phyloP scores from a whole-genome alignment of 2,329 filamentous ascomycete genomes.

The Neopestalotiopsis sp. region DNA sequence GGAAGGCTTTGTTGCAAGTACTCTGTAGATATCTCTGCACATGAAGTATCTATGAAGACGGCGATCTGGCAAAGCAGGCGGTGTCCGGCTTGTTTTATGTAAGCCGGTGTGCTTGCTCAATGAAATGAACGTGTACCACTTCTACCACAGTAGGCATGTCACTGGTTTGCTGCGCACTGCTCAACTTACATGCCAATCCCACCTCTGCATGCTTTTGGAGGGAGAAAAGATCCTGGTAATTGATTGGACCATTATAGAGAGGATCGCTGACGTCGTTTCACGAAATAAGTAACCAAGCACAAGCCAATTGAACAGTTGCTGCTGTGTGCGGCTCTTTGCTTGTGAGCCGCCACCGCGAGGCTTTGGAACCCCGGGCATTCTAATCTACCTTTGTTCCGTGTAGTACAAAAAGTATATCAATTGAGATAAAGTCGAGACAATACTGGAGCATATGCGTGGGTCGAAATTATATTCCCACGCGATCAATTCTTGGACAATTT shows the following conservation, averaged over 20 bases:
- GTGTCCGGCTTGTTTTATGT: too few relatives aligned
- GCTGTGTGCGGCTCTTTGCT: not conserved
- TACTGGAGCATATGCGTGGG: not conserved
- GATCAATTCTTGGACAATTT: not conserved
- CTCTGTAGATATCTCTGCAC: not conserved
- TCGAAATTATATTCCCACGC: not conserved
- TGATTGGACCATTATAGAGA: not conserved
- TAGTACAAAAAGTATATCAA: not conserved
- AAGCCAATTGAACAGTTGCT: not conserved
- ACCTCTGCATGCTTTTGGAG: not conserved
- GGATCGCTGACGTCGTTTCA: not conserved
- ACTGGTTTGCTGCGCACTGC: not conserved
- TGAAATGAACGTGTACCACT: too few relatives aligned
- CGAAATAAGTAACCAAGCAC: not conserved
- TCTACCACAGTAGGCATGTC: too few relatives aligned
- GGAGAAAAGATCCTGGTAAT: not conserved
- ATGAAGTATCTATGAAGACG: not conserved
- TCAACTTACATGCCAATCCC: not conserved
- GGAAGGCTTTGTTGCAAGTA: not conserved
- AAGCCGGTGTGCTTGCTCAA: too few relatives aligned
- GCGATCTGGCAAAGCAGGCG: too few relatives aligned
- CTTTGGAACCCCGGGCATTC: not conserved
- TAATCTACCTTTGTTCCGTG: not conserved
- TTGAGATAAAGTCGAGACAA: not conserved
- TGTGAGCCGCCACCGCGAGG: not conserved